A percentile compares a stretch with the other conserved stretches of the same genome.
Evolutionary conservation across 495 filamentous ascomycete genomes (phyloP).

Genomic region (Daldinia vernicosa): DNA sequence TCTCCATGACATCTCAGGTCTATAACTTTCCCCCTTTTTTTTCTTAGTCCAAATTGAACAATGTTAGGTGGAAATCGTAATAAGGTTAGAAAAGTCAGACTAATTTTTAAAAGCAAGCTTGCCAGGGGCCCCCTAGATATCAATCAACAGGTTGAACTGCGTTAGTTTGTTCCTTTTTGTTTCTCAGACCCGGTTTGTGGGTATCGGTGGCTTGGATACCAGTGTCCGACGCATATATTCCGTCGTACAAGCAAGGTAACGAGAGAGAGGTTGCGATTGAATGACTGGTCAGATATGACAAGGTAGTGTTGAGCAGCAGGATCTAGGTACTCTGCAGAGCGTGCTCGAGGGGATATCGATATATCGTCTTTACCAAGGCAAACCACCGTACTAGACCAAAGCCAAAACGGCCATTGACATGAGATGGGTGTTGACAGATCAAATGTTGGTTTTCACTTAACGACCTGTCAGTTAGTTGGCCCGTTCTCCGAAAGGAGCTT

Average conservation of each 20-base stretch:
- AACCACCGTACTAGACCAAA: conserved; percentile 29
- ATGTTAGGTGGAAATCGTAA: conserved; percentile 20
- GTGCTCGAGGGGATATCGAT: conserved; percentile 35
- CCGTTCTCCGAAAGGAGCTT: conserved; percentile 6
- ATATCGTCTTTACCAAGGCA: conserved; percentile 35
- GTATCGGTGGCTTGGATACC: conserved; percentile 27
- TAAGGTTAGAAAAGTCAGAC: conserved; percentile 11
- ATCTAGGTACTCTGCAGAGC: conserved; percentile 19
- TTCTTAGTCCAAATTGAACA: conserved; percentile 25
- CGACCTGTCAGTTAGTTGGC: conserved; percentile 27
- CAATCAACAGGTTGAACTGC: conserved; percentile 24
- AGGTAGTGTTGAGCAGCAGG: conserved; percentile 13
- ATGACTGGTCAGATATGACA: conserved; percentile 27
- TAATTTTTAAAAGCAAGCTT: conserved; percentile 7
- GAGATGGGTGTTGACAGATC: conserved; percentile 32
- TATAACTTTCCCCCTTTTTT: conserved; percentile 27
- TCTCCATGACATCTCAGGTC: conserved; percentile 62
- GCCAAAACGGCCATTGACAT: conserved; percentile 28
- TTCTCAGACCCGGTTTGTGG: conserved; percentile 37
- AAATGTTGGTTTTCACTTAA: conserved; percentile 22
- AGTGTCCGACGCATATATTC: conserved; percentile 39
- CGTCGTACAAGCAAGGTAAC: conserved; percentile 25
- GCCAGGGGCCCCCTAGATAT: conserved; percentile 18
- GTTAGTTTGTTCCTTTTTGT: conserved; percentile 25
- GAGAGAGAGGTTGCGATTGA: conserved; percentile 25